Conservation (phyloP, 164 flowering plant genomes). For the Platanus orientalis region DNA sequence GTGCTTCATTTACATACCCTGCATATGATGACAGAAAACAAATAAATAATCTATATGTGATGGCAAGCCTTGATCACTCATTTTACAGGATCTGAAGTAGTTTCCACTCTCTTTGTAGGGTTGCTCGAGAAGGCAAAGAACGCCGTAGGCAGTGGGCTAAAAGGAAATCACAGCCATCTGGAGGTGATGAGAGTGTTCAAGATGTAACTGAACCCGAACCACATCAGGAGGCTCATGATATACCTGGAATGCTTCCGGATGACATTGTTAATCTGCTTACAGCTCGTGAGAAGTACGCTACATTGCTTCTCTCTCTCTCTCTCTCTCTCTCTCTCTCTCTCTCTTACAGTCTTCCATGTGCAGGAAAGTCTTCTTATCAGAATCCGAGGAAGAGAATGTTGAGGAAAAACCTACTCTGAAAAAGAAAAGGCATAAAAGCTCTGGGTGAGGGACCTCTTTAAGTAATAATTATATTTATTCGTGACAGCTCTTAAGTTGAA, state of each 20-base stretch:
- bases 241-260: conserved; percentile 63
- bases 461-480: not conserved
- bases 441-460: conserved; percentile 43
- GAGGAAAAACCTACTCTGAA: conserved; percentile 29
- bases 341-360: conserved; percentile 6
- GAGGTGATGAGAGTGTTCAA: conserved; percentile 17
- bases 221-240: conserved; percentile 19
- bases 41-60: too few relatives aligned
- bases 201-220: conserved; percentile 35
- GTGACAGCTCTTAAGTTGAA: not conserved
- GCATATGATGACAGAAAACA: too few relatives aligned
- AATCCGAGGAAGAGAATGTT: conserved; percentile 61
- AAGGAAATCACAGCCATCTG: conserved; percentile 36
- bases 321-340: not conserved
- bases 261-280: conserved; percentile 68
- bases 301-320: conserved; percentile 2
- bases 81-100: not conserved
- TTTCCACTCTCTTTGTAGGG: conserved; percentile 30
- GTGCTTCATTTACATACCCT: too few relatives aligned
- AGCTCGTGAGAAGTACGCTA: conserved; percentile 65
- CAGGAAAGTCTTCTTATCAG: conserved; percentile 70
- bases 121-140: conserved; percentile 65
- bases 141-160: conserved; percentile 68
- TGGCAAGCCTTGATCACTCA: too few relatives aligned
- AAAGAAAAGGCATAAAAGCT: conserved; percentile 45